Evolutionary conservation across 2,329 filamentous ascomycete species (phyloP), one percentile per base, ranked within the genome.

Genomic region (Aspergillus clavatus): DNA sequence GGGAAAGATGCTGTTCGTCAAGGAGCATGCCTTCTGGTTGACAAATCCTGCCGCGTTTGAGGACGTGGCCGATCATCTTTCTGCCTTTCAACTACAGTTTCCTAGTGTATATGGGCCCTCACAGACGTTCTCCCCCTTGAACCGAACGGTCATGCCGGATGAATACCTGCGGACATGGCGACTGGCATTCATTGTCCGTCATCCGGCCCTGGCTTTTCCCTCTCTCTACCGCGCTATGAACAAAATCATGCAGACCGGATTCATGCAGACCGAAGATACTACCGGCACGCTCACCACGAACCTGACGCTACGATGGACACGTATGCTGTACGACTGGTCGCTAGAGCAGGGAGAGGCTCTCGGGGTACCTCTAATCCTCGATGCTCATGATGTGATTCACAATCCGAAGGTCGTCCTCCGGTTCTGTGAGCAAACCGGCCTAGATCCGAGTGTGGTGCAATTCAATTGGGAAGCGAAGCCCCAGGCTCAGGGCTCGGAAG

Each of bases 301-400:
- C 24, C 61, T 66, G 47, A 63, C 58, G 7, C 42, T 67, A 24
- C 50, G 47, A 22, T 68, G 61, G 59, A 53, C 57, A 8, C 59
- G 67, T 0, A 39, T 52, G 38, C 48, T 71, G 14, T 70, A 65
- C 43, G 63, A 71, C 33, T 70, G 59, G 56, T 67, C 58, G 45
- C 40, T 53, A 8, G 53, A 58, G 35, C 55, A 60, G 29, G 46
- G 47, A 1, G 52, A 50, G 22, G 42, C 53, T 5, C 44, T 54
- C 6, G 33, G 29, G 10, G 26, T 42, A 10, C 66, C 65, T 0
- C 53, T 66, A 4, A 50, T 71, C 2, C 42, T 69, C 1, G 69
- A 71, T 42, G 66, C 68, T 5, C 61, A 69, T 43, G 68, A 70
- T 45, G 49, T 70, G 4, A 70, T 71, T 37, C 59, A 61, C 31